Percentiles rank a stretch among this genome's conserved stretches.
These are phyloP conservation scores for Peronospora belbahrii DNA, from an alignment of 352 stramenopile species.

Conservation along the genomic window DNA sequence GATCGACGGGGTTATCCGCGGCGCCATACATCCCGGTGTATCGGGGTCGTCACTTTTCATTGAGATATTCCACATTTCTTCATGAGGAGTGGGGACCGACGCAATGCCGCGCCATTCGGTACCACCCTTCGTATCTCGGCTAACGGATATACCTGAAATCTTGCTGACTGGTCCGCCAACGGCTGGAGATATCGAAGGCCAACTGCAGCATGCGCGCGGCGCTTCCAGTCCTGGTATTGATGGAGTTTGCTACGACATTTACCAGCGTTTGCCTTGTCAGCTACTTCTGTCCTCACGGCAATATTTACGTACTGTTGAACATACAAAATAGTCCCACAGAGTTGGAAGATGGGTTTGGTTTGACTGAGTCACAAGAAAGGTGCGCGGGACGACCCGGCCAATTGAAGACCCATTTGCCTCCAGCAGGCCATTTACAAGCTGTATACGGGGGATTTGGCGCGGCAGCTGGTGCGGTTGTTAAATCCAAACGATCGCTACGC, in stretches of 20 bases:
- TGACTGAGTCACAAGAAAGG: slow-evolving; percentile 27
- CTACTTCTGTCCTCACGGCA: slow-evolving; percentile 11
- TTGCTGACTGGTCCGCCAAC: too few species aligned
- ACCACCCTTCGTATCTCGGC: too few species aligned
- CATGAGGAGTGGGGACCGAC: too few species aligned
- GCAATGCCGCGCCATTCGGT: too few species aligned
- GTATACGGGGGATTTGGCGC: slow-evolving; percentile 12
- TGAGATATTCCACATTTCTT: too few species aligned
- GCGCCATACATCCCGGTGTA: too few species aligned
- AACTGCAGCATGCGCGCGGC: not conserved
- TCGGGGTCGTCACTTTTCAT: too few species aligned
- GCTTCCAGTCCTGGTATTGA: slow-evolving; percentile 12
- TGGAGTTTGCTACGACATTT: slow-evolving; percentile 19
- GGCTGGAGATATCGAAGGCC: slow-evolving; percentile 19
- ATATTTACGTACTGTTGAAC: slow-evolving; percentile 14
- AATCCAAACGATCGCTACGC: too few species aligned
- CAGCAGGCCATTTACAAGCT: slow-evolving; percentile 33
- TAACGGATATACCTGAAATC: too few species aligned
- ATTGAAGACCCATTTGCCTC: slow-evolving; percentile 29
- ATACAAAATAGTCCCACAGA: slow-evolving; percentile 2
- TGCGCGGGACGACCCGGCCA: not conserved
- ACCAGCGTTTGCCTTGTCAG: slow-evolving; percentile 4
- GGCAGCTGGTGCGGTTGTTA: not conserved
- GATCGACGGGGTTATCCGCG: too few species aligned
- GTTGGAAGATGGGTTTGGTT: slow-evolving; percentile 17